These are phyloP conservation scores for Phlebiopsis flavidoalba DNA, from an alignment of 768 basidiomycete species.

Conservation along the genomic window DNA sequence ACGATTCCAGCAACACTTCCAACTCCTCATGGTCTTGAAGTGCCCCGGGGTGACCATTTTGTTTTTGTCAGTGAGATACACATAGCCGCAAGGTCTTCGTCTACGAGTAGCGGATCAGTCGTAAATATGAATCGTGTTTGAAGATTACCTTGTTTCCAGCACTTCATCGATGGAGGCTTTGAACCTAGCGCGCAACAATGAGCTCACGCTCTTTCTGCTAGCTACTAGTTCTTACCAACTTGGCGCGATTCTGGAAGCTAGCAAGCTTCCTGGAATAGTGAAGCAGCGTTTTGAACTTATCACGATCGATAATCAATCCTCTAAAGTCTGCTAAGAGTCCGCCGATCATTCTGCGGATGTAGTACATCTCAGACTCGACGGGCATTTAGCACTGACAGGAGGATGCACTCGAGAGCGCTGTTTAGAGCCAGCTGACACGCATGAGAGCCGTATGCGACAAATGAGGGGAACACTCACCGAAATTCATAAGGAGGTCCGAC, in stretches of 20 bases:
- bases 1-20: conserved; percentile 90
- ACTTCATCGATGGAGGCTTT: conserved; percentile 90
- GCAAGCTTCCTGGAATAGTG: conserved; percentile 88
- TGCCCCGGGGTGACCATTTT: conserved; percentile 52
- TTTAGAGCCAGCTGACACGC: conserved; percentile 15
- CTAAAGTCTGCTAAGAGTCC: conserved; percentile 88
- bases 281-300: conserved; percentile 86
- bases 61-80: conserved; percentile 94
- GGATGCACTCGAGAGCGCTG: conserved; percentile 89
- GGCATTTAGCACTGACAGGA: conserved; percentile 87
- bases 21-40: conserved; percentile 87
- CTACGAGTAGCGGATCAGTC: conserved; percentile 32
- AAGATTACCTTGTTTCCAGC: conserved; percentile 69
- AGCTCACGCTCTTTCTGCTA: neutral
- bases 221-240: conserved; percentile 45
- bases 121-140: neutral
- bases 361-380: conserved; percentile 96
- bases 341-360: conserved; percentile 86
- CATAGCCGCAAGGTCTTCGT: conserved; percentile 94
- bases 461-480: conserved; percentile 41
- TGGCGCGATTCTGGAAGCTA: conserved; percentile 88
- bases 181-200: conserved; percentile 51
- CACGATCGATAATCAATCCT: conserved; percentile 94
- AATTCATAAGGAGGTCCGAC: conserved; percentile 83
- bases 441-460: conserved; percentile 13